Conservation (phyloP, 1,139 yeast genomes). For the Citeromyces siamensis region DNA sequence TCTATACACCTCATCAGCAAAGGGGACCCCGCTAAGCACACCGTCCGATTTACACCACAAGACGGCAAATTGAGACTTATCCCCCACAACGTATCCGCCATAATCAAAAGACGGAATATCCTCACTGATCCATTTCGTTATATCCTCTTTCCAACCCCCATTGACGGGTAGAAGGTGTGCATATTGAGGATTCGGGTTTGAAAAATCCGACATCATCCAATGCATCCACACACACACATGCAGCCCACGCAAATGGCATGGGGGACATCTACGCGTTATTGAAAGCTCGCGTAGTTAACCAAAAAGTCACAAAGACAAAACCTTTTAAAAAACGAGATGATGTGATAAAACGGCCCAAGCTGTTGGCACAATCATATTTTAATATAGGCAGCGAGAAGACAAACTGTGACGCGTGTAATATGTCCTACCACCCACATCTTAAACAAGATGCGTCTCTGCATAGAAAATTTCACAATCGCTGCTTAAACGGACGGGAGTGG, state of each 20-base stretch:
- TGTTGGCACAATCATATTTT: conserved; percentile 10
- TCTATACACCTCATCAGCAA: conserved; percentile 72
- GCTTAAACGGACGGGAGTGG: conserved; percentile 36
- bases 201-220: conserved; percentile 8
- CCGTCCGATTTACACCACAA: conserved; percentile 76
- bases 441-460: conserved; percentile 35
- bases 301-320: too few relatives aligned
- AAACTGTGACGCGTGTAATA: conserved; percentile 44
- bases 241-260: too few relatives aligned
- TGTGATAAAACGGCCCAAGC: conserved; percentile 4
- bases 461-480: conserved; percentile 31
- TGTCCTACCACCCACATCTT: conserved; percentile 39
- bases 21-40: conserved; percentile 79
- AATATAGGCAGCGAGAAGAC: conserved; percentile 11
- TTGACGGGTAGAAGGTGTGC: conserved; percentile 57
- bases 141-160: conserved; percentile 71
- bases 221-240: too few relatives aligned
- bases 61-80: conserved; percentile 55
- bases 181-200: conserved; percentile 17
- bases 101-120: conserved; percentile 92
- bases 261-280: too few relatives aligned
- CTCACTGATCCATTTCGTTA: conserved; percentile 66
- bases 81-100: conserved; percentile 93
- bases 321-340: too few relatives aligned
- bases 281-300: too few relatives aligned